A percentile compares a stretch with the other conserved stretches of the same genome.
Conservation (phyloP, 257 asterid species). For the Solanum appendiculatum region DNA sequence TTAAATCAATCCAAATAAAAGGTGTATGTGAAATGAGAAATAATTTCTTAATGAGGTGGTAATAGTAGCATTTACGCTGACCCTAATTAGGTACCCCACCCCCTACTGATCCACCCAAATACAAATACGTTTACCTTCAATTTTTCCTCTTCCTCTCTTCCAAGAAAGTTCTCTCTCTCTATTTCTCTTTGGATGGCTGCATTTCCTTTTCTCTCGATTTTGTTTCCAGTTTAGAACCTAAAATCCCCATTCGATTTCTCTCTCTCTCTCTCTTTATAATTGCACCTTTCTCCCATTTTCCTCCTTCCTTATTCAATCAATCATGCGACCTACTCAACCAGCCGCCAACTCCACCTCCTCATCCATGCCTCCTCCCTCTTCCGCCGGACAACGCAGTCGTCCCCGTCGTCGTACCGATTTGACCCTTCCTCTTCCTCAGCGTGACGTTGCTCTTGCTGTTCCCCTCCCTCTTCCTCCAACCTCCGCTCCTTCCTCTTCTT, state of each 20-base stretch:
- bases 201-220: background rate
- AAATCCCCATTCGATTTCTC: background rate
- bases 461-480: constrained; percentile 63
- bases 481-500: constrained; percentile 12
- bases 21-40: too few relatives aligned
- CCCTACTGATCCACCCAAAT: background rate
- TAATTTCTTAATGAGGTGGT: background rate
- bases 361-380: background rate
- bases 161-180: constrained; percentile 28
- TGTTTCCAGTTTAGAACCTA: background rate
- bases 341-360: constrained; percentile 10
- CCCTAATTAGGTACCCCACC: background rate
- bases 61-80: background rate
- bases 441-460: constrained; percentile 59
- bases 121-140: background rate
- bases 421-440: constrained; percentile 73
- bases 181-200: background rate
- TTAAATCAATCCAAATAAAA: too few relatives aligned
- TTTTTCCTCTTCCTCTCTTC: constrained; percentile 6
- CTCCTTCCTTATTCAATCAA: too few relatives aligned
- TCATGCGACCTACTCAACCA: constrained; percentile 47
- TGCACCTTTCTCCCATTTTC: too few relatives aligned
- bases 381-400: constrained; percentile 7
- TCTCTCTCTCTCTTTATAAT: background rate
- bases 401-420: constrained; percentile 41